Percentiles rank a stretch among this genome's conserved stretches.
phyloP scores from a whole-genome alignment of 495 filamentous ascomycete genomes.

The Choiromyces venosus region DNA sequence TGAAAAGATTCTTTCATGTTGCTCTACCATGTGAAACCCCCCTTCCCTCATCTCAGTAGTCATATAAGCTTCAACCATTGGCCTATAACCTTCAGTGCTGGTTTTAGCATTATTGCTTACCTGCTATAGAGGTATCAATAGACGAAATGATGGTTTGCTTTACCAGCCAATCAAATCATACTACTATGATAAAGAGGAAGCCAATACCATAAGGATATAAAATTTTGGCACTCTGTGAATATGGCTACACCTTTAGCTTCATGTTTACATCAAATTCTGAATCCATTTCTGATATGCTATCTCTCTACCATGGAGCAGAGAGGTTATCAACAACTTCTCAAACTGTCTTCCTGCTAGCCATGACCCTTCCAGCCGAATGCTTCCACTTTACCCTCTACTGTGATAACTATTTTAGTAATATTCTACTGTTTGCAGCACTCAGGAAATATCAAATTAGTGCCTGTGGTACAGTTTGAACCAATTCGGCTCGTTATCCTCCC shows the following conservation, averaged over 20 bases:
- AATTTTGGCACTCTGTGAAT: constrained; percentile 6
- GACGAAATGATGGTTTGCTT: constrained; percentile 22
- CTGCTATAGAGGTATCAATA: constrained; percentile 13
- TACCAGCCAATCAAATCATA: constrained; percentile 8
- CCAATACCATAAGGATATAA: constrained; percentile 12
- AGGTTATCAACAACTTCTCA: neutral
- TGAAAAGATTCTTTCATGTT: constrained; percentile 8
- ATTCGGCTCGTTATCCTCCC: neutral
- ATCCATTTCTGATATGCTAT: constrained; percentile 3
- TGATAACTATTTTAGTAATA: constrained; percentile 15
- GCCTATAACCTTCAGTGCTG: neutral
- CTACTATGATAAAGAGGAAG: constrained; percentile 14
- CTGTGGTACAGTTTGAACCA: neutral
- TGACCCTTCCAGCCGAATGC: neutral
- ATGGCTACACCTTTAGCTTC: neutral
- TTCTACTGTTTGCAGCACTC: neutral
- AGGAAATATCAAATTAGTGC: neutral
- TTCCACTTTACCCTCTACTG: constrained; percentile 1
- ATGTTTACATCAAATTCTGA: neutral
- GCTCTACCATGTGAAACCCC: neutral
- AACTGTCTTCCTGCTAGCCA: constrained; percentile 7
- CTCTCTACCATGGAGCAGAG: neutral
- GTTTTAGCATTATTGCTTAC: neutral
- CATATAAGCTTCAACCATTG: constrained; percentile 7
- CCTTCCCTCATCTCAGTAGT: neutral